Evolutionary conservation across 148 eudicot genomes (phyloP).

Genomic region (Chenopodium berlandieri): DNA sequence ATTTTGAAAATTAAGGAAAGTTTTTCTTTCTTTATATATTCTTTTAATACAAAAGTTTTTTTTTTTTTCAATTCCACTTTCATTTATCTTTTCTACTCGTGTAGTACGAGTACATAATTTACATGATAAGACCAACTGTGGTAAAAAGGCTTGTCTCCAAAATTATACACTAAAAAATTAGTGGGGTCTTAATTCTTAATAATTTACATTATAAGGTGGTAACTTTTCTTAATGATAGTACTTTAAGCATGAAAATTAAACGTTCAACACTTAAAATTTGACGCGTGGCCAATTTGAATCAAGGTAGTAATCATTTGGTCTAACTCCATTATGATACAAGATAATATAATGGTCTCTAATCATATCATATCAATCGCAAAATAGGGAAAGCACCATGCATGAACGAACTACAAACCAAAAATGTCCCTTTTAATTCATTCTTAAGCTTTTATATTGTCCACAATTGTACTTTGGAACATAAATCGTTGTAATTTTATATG

Average conservation of each 20-base stretch:
- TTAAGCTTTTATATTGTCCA: neutral
- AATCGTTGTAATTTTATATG: neutral
- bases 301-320: slow-evolving; percentile 26
- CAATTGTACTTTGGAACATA: too few relatives aligned
- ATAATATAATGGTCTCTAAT: neutral
- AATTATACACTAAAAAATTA: too few relatives aligned
- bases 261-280: neutral
- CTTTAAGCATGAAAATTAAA: neutral
- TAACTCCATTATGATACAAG: slow-evolving; percentile 9
- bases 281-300: slow-evolving; percentile 24
- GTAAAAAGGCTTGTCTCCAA: neutral
- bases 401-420: neutral
- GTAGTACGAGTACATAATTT: neutral
- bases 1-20: too few relatives aligned
- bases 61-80: too few relatives aligned
- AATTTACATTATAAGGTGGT: neutral
- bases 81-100: neutral
- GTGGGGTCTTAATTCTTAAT: neutral
- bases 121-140: neutral
- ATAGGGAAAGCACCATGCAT: neutral
- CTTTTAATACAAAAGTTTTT: too few relatives aligned
- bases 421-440: neutral
- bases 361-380: neutral
- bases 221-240: neutral
- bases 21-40: too few relatives aligned